phyloP scores from a whole-genome alignment of 2,329 filamentous ascomycete genomes.

The Ilyonectria sp. region DNA sequence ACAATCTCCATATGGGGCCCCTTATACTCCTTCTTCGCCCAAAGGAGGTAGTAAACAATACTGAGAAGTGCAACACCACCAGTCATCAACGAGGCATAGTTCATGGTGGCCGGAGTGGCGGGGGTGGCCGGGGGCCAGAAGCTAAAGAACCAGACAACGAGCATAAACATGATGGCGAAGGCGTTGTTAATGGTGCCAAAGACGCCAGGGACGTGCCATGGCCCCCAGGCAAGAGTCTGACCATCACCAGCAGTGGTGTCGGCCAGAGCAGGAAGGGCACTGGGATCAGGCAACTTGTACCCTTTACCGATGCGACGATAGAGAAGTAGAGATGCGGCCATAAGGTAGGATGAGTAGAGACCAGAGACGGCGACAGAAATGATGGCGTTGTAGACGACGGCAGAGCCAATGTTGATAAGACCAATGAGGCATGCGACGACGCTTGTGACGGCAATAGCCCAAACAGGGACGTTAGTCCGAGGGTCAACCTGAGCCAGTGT shows the following conservation, averaged over 20 bases:
- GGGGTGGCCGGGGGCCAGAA: slow-evolving; percentile 60
- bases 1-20: slow-evolving; percentile 56
- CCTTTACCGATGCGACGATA: slow-evolving; percentile 42
- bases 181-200: slow-evolving; percentile 68
- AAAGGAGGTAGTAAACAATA: slow-evolving; percentile 60
- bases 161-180: slow-evolving; percentile 66
- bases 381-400: slow-evolving; percentile 44
- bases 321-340: slow-evolving; percentile 41
- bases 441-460: slow-evolving; percentile 39
- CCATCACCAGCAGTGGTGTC: slow-evolving; percentile 36
- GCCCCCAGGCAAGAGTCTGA: slow-evolving; percentile 61
- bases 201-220: slow-evolving; percentile 66
- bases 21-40: slow-evolving; percentile 58
- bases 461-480: slow-evolving; percentile 41
- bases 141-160: slow-evolving; percentile 69
- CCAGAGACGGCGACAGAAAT: slow-evolving; percentile 42
- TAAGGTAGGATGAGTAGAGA: slow-evolving; percentile 42
- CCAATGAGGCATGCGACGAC: slow-evolving; percentile 42
- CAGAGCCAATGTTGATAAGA: slow-evolving; percentile 43
- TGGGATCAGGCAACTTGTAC: slow-evolving; percentile 43
- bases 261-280: slow-evolving; percentile 35
- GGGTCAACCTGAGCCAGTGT: slow-evolving; percentile 35
- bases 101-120: slow-evolving; percentile 54
- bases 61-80: slow-evolving; percentile 58
- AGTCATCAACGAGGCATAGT: slow-evolving; percentile 63